Base-by-base conservation (phyloP, 2,329 filamentous ascomycete species). In the Cercospora sp. region DNA sequence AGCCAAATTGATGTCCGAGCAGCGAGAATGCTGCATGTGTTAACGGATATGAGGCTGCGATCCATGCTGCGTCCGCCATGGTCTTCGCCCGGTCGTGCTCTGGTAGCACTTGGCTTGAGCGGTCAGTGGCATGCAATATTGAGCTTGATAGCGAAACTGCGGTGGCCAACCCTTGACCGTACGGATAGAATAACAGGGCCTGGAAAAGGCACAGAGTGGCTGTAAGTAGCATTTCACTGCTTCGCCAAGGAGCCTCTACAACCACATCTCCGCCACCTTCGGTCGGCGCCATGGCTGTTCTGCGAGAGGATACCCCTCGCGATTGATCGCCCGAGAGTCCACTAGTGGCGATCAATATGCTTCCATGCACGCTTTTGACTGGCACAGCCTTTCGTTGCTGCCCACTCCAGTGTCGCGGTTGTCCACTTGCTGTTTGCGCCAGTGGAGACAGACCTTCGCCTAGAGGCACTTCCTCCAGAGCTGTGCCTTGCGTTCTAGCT, bases 11-110 rank as follows among this genome's bases (percentile, higher is more conserved):
- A 7, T 58, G 63, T 18, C 59, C 66, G 12, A 68, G 59, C 2
- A 70, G 64, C 3, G 66, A 51, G 49, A 68, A 69, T 0, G 64
- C 63, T 12, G 66, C 69, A 21, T 65, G 60, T 0, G 69, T 70
- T 26, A 70, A 37, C 9, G 69, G 51, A n/a, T 69, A 70, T 18
- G 63, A 61, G 3, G 69, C 69, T 10, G 69, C 61, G 43, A 70
- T 66, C 69, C 69, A 68, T 5, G 26, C 18, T 37, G 61, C 61
- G 49, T 40, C 61, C 2, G 49, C 61, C 30, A 28, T 57, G 30
- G 32, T 18, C 6, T 18, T 57, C 12, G 6, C 6, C 1, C 18
- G 37, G 7, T 32, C 61, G 6, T 16, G 10, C 21, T 8, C 32
- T 34, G 49, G 12, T 3, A 40, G 26, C 24, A 21, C 55, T 59